Percentiles rank a stretch among this genome's conserved stretches.
phyloP scores from a whole-genome alignment of 2,329 filamentous ascomycete species.

The Aureobasidium sp. region DNA sequence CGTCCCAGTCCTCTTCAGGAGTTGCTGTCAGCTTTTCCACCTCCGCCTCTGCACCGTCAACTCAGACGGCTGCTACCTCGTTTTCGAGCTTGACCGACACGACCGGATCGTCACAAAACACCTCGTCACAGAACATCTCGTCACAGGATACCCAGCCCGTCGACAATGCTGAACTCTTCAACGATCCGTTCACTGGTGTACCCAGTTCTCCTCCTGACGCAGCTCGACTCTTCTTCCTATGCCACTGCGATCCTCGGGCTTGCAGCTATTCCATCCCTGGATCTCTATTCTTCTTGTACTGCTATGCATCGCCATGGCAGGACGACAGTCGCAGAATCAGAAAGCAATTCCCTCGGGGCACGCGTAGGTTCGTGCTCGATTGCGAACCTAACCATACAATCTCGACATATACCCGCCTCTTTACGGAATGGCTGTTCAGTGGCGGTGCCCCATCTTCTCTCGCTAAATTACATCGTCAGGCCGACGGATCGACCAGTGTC shows the following conservation, averaged over 20 bases:
- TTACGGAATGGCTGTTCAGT: constrained; percentile 3
- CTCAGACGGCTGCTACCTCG: background rate
- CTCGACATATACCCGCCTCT: constrained; percentile 6
- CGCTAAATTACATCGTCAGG: background rate
- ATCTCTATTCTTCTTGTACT: constrained; percentile 1
- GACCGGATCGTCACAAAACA: background rate
- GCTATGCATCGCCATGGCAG: background rate
- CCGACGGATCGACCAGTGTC: constrained; percentile 6
- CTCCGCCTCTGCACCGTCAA: background rate
- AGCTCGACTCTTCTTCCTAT: background rate
- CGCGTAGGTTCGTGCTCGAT: background rate
- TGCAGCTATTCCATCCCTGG: background rate
- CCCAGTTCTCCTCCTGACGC: background rate
- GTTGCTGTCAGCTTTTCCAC: background rate
- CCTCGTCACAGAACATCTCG: background rate
- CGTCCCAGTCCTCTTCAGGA: background rate
- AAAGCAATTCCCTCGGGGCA: background rate
- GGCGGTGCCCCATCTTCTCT: background rate
- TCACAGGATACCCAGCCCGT: background rate
- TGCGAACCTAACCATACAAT: background rate
- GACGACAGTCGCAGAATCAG: background rate
- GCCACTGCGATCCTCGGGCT: background rate
- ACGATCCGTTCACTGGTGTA: constrained; percentile 2
- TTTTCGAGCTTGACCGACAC: background rate
- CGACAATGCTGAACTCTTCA: background rate